Conservation (phyloP, 2,329 filamentous ascomycete genomes). For the Talaromyces rugulosus region DNA sequence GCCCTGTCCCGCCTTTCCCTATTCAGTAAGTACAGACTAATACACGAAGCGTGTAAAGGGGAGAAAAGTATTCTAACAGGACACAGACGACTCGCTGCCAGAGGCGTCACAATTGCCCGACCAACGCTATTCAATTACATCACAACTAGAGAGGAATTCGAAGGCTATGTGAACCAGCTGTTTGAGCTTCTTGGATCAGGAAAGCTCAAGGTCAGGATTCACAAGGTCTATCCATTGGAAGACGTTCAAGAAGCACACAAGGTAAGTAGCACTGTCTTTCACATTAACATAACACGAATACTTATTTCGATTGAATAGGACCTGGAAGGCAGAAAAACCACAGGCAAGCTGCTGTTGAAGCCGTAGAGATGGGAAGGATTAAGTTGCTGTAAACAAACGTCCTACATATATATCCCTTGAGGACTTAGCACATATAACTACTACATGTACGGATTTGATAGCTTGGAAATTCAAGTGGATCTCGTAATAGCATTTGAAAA, state of each 20-base stretch:
- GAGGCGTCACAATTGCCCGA: conserved; percentile 74
- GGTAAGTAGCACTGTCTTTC: conserved; percentile 24
- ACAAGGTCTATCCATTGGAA: conserved; percentile 71
- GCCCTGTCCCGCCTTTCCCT: conserved; percentile 67
- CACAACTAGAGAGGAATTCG: conserved; percentile 64
- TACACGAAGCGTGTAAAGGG: neutral
- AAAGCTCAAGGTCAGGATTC: conserved; percentile 67
- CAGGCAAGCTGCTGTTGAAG: conserved; percentile 75
- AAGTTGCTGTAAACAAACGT: neutral
- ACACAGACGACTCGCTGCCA: conserved; percentile 44
- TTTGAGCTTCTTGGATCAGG: conserved; percentile 63
- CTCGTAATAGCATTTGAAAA: neutral
- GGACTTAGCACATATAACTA: neutral
- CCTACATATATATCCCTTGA: neutral
- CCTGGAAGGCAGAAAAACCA: conserved; percentile 76
- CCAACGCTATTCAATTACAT: conserved; percentile 71
- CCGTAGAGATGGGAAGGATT: conserved; percentile 27
- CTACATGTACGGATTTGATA: neutral
- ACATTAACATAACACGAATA: neutral
- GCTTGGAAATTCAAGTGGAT: neutral
- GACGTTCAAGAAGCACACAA: conserved; percentile 68
- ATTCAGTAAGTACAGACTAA: conserved; percentile 48
- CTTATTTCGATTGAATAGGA: conserved; percentile 44
- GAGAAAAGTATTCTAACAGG: conserved; percentile 10
- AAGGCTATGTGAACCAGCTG: conserved; percentile 66